phyloP scores from a whole-genome alignment of 129 eudicot genomes.

The Ambrosia trifida region DNA sequence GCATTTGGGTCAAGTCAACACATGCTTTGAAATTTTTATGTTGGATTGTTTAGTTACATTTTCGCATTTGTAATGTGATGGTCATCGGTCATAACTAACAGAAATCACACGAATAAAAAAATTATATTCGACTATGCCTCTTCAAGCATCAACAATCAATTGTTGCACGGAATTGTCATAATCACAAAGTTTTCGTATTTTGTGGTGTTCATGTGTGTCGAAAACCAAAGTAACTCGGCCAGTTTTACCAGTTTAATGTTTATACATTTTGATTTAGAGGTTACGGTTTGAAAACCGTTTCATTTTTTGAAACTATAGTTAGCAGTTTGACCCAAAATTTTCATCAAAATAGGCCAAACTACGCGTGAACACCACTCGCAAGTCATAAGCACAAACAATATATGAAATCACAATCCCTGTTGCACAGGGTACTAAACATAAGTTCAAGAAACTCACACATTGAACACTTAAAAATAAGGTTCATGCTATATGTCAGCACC shows the following conservation, averaged over 20 bases:
- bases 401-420: conserved; percentile 17
- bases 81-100: too few species aligned
- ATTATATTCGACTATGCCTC: too few species aligned
- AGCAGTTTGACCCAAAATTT: not conserved
- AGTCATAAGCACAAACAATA: conserved; percentile 5
- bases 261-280: too few species aligned
- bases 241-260: too few species aligned
- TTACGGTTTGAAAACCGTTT: too few species aligned
- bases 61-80: not conserved
- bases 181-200: too few species aligned
- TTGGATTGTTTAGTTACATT: conserved; percentile 15
- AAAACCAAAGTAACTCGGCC: too few species aligned
- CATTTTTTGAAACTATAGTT: not conserved
- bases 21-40: conserved; percentile 12
- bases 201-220: too few species aligned
- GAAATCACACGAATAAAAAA: too few species aligned
- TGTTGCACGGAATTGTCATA: too few species aligned
- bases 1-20: conserved; percentile 25
- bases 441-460: conserved; percentile 12
- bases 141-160: too few species aligned
- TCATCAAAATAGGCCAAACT: not conserved
- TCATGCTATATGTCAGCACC: conserved; percentile 31
- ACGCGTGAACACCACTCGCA: not conserved
- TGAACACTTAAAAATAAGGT: conserved; percentile 13
- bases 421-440: conserved; percentile 14